Percentiles rank a stretch among this genome's conserved stretches.
Evolutionary conservation across 768 basidiomycete genomes (phyloP).

Genomic region (Glaciozyma martinii): DNA sequence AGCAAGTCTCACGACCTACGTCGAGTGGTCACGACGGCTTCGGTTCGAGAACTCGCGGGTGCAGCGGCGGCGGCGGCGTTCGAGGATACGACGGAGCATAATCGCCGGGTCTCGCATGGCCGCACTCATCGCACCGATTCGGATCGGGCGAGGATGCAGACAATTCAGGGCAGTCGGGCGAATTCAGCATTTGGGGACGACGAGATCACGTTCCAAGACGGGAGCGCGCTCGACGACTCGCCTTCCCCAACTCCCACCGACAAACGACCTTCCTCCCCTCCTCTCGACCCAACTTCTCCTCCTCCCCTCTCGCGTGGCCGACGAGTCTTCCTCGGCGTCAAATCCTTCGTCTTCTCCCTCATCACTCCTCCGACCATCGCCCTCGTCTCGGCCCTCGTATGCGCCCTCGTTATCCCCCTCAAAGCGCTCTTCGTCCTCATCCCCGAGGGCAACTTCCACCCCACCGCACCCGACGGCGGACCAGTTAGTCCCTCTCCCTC

Average conservation of each 20-base stretch:
- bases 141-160: not conserved
- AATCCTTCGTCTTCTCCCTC: constrained; percentile 41
- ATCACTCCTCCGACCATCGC: constrained; percentile 49
- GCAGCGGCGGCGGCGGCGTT: not conserved
- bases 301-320: not conserved
- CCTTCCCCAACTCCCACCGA: too few species aligned
- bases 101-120: not conserved
- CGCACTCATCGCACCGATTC: not conserved
- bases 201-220: not conserved
- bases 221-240: not conserved
- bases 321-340: not conserved
- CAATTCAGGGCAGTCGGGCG: not conserved
- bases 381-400: constrained; percentile 50
- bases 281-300: not conserved
- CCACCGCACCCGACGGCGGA: not conserved
- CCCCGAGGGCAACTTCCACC: constrained; percentile 38
- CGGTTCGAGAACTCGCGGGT: not conserved
- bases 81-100: not conserved
- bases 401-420: constrained; percentile 51
- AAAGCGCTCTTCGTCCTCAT: constrained; percentile 56
- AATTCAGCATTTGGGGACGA: not conserved
- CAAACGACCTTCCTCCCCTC: not conserved
- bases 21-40: not conserved
- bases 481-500: not conserved
- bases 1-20: not conserved